Base-by-base conservation (phyloP, 768 basidiomycete genomes). In the Tricholoma sp. region DNA sequence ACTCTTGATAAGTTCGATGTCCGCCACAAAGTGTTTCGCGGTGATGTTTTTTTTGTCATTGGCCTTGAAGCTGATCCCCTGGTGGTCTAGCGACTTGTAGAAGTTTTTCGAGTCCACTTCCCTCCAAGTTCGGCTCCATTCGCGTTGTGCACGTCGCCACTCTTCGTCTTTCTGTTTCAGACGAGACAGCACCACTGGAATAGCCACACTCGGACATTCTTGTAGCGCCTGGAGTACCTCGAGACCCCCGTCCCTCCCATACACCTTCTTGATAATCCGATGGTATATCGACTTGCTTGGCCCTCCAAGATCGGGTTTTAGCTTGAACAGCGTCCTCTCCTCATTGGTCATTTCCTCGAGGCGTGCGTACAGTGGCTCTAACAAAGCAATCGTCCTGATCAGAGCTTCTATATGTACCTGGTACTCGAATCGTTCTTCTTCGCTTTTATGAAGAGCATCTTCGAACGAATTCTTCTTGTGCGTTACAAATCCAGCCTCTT, bases 401-500 rank as follows among this genome's bases (percentile, higher is more conserved):
- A 98, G 84, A 15, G 88, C 92, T 67, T 97, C 94, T 41, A 99
- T 83, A 63, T 95, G 91, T 57, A 95, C 94, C 63, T 97, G 94
- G 68, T 93, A 98, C 71, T 98, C 96, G 72, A 98, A 94, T 29
- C 97, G 85, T 70, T 99, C 97, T 70, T 99, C 96, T 71, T 99
- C 97, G 64, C 93, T 89, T 72, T 93, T 93, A 75, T 98, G 94
- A 55, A 98, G 77, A 0, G 91, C 90, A 66, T 98, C 96, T 70
- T 99, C 97, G 69, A 89, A 98, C 5, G 84, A 80, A 67, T 98
- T 99, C 77, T 98, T 98, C 78, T 97, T 96, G 71, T 98, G 92
- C 6, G 95, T 80, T 60, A 93, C 83, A 63, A 97, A 97, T 9
- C 92, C 94, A 1, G 94, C 84, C 67, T 96, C 94, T 68, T 98